A percentile compares a stretch with the other conserved stretches of the same genome.
Conservation (phyloP, 371 early-diverging fungal genomes). For the Gilbertella persicaria region DNA sequence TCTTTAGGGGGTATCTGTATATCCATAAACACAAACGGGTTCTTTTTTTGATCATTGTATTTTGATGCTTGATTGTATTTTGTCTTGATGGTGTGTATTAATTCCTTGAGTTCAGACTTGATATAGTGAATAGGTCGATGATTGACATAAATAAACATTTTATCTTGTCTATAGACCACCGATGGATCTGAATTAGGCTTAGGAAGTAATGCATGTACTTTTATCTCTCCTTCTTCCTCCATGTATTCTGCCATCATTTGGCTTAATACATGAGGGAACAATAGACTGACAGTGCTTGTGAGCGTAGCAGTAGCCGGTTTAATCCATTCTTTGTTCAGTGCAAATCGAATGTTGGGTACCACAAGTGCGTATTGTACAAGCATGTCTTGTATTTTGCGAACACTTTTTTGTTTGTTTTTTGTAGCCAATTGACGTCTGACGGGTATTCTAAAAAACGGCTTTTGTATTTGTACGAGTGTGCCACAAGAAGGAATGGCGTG, state of each 20-base stretch:
- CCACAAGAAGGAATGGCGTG: slow-evolving; percentile 22
- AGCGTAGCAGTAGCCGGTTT: slow-evolving; percentile 22
- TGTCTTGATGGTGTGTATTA: slow-evolving; percentile 22
- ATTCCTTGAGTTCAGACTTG: slow-evolving; percentile 39
- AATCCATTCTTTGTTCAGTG: slow-evolving; percentile 19
- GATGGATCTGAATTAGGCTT: slow-evolving; percentile 22
- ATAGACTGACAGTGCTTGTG: not conserved
- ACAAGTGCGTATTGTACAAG: slow-evolving; percentile 31
- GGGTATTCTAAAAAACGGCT: slow-evolving; percentile 45
- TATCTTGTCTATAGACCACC: slow-evolving; percentile 36
- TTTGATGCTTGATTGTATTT: slow-evolving; percentile 24
- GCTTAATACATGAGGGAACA: not conserved
- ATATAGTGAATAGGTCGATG: slow-evolving; percentile 38
- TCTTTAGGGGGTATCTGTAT: slow-evolving; percentile 29
- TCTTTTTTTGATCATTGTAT: slow-evolving; percentile 17
- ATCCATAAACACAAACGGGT: slow-evolving; percentile 41
- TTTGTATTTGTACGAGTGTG: slow-evolving; percentile 33
- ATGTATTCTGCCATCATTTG: slow-evolving; percentile 17
- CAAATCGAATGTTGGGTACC: slow-evolving; percentile 36
- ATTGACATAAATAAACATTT: slow-evolving; percentile 41
- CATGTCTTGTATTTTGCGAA: slow-evolving; percentile 31
- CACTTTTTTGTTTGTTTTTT: slow-evolving; percentile 16
- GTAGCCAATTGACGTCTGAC: slow-evolving; percentile 46
- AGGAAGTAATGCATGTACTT: not conserved
- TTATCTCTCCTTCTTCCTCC: not conserved